Base-by-base conservation (phyloP, 192 early-diverging fungal genomes). In the Dissophora ornata region DNA sequence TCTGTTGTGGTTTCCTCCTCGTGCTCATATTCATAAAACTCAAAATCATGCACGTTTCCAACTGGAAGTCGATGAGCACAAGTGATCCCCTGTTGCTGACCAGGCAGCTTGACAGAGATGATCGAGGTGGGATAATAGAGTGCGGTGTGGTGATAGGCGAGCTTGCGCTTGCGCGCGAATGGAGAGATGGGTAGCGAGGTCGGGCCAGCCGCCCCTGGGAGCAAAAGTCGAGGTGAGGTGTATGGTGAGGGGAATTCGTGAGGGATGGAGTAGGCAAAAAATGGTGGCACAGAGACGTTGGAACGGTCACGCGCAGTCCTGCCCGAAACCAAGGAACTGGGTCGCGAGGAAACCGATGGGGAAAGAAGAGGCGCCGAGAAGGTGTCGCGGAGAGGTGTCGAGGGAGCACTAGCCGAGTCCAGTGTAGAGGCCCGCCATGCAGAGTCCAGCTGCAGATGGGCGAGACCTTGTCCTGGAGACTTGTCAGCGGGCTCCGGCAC, bases 251-350 rank as follows among this genome's bases (percentile, higher is more conserved):
- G 73, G 58, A 77, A 62, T 40, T 77, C 73, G 33, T 77, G 73
- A 32, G 73, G 73, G 38, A 77, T 77, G 21, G 73, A 77, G 36
- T 77, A 77, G 19, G 73, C 49, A 62, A 77, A 77, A 29, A 77
- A 77, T 0, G 73, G 73, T 16, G 73, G 73, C 8, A 59, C 59
- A 18, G 64, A 55, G 21, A 46, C 59, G 38, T 67, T 62, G 24
- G 50, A 48, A 19, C 73, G 63, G 25, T 77, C 73, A 12, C 73
- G 45, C 15, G 62, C 22, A 5, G 58, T 24, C 41, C 73, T 67
- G 25, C 36, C 49, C 34, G 62, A 42, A 52, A 67, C 34, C 44
- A 67, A 41, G 6, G 73, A 77, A 36, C 42, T 67, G 10, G 64
- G 53, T n/a, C 58, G 64, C 2, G 73, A 57, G 45, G 58, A 44